Conservation (phyloP, 1,139 yeast genomes). For the Scheffersomyces illinoinensis region DNA sequence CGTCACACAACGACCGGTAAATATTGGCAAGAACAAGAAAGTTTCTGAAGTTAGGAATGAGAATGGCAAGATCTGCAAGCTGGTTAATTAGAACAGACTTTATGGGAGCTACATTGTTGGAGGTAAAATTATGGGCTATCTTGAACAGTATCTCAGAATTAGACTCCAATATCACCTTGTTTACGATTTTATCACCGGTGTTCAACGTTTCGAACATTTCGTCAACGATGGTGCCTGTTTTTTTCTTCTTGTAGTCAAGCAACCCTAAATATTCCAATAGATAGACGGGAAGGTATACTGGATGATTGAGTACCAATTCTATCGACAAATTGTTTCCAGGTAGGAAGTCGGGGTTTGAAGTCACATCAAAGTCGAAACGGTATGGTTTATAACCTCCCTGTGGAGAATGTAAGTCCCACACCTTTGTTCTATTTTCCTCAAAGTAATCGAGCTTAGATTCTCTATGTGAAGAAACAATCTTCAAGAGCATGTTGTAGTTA, state of each 20-base stretch:
- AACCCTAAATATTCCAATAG: conserved; percentile 34
- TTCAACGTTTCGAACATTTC: conserved; percentile 19
- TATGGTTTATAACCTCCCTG: conserved; percentile 6
- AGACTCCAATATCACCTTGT: conserved; percentile 4
- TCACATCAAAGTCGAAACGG: conserved; percentile 12
- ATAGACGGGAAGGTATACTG: conserved; percentile 28
- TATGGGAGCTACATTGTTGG: conserved; percentile 18
- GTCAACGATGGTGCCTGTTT: conserved; percentile 4
- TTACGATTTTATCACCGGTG: conserved; percentile 15
- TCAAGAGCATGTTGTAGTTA: conserved; percentile 15
- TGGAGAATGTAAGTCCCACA: conserved; percentile 17
- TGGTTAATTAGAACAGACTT: conserved; percentile 21
- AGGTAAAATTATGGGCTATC: conserved; percentile 5
- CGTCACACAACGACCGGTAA: neutral
- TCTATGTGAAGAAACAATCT: conserved; percentile 8
- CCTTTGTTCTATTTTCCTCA: conserved; percentile 18
- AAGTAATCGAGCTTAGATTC: conserved; percentile 16
- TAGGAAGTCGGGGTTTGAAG: conserved; percentile 1
- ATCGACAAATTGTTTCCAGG: conserved; percentile 17
- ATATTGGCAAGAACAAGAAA: conserved; percentile 29
- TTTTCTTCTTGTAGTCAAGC: conserved; percentile 10
- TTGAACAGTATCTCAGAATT: conserved; percentile 9
- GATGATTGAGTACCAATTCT: conserved; percentile 23
- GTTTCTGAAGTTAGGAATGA: conserved; percentile 35
- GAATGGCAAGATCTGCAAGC: conserved; percentile 23